Base-by-base conservation (phyloP, 2,329 filamentous ascomycete species). In the Epichloe gansuensis region DNA sequence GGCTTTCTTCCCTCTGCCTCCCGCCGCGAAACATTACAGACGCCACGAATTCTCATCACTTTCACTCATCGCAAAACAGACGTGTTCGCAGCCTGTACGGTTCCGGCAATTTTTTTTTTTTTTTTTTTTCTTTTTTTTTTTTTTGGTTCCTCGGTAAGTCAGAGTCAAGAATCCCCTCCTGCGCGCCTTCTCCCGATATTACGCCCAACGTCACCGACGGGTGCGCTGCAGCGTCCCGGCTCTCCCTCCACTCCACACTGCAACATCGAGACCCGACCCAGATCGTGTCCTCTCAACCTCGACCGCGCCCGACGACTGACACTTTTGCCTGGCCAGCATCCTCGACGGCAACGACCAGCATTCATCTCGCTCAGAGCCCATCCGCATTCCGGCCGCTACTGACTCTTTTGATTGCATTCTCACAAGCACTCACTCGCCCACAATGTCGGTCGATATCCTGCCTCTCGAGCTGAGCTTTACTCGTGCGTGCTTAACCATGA, bases 391-490 rank as follows among this genome's bases (percentile, higher is more conserved):
- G n/a, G 44, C 35, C 44, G 38, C 28, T 35, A 12, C 35, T 34
- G 41, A 47, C 13, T 12, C 38, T 11, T 11, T 37, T 37, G 15
- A 23, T 45, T 44, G 39, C 51, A 52, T 54, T 50, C 50, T 39
- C 13, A 54, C 47, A 13, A 35, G 12, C 17, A 17, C 17, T 17
- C 15, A 12, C 15, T 17, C 38, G 39, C 49, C 55, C 72, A 79
- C 65, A 73, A 97, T 97, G 93, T 94, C 91, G 63, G 86, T 98
- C 74, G 88, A 95, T 64, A 88, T 98, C 67, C 85, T 93, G 64
- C 93, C 91, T 55, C 71, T 81, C 61, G 93, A 97, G 80, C 83
- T 98, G 67, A 87, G 83, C 74, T 98, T 98, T 75, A 86, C 84
- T 73, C 87, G 93, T 97, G 78, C 66, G 86, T 78, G 56, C 23